Evolutionary conservation across 495 filamentous ascomycete species (phyloP), one percentile per base, ranked within the genome.

Genomic region (Chaetomidium leptoderma): DNA sequence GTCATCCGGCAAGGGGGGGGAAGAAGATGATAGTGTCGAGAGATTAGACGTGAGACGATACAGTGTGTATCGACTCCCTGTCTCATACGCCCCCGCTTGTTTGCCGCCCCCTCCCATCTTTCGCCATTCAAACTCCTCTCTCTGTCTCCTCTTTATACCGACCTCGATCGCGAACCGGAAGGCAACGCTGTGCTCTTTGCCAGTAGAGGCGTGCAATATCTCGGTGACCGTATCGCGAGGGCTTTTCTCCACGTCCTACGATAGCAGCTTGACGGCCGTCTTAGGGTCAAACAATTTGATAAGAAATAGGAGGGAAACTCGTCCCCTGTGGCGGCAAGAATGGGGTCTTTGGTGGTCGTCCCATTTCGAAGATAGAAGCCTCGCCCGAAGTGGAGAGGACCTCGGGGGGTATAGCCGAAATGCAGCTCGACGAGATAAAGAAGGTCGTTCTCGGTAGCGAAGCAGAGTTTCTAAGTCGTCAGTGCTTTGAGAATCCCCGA

Each of bases 111-210:
- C 45, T 30, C 24, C 24, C 44, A 37, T 53, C 46, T 58, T 55
- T 24, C 50, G n/a, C 57, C 55, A 63, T 27, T 59, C 60, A 36
- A 63, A 63, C 36, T 45, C 60, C 30, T 59, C 56, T n/a, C 60
- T 42, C 21, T 17, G 21, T 37, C 24, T 30, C 23, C 19, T 33
- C 26, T 58, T 37, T 4, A 14, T 24, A 7, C 57, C 48, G 19
- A 59, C 57, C 37, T 53, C 57, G 14, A 59, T 27, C 17, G 37
- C 39, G 16, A 48, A 53, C 44, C 29, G 17, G n/a, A 59, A 59
- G 26, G 39, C 36, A 7, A 60, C 58, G 9, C 45, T 46, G 4
- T 32, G 16, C 21, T 36, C 27, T 37, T 19, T 51, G 10, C 23
- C 24, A 0, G 19, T 36, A 4, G 36, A 24, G 10, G 47, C 37